phyloP scores from a whole-genome alignment of 306 rosid genomes.

The Rubus parviflorus region DNA sequence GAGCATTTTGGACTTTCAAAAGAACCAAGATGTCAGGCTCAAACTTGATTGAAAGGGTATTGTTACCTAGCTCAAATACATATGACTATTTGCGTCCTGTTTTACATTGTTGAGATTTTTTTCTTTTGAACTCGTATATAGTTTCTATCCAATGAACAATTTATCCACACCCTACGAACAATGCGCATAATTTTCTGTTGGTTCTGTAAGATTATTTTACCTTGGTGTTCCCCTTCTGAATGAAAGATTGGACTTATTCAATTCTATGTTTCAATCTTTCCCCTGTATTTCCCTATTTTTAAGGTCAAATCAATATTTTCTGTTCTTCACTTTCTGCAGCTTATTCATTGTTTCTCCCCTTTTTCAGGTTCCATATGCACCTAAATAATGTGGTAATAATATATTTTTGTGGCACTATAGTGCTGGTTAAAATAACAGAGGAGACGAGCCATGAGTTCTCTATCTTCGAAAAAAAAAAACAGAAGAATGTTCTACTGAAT shows the following conservation, averaged over 20 bases:
- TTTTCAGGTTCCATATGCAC: slow-evolving; percentile 74
- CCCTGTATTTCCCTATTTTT: not conserved
- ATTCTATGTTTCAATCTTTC: not conserved
- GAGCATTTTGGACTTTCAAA: slow-evolving; percentile 67
- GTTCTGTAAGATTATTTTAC: not conserved
- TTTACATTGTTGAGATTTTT: not conserved
- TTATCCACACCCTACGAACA: not conserved
- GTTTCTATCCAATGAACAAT: not conserved
- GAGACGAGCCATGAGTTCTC: no score
- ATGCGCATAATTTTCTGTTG: not conserved
- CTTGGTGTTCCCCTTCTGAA: not conserved
- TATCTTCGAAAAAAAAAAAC: no score
- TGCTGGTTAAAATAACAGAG: no score
- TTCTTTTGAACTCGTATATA: not conserved
- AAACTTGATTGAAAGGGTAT: slow-evolving; percentile 72
- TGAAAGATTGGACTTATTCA: not conserved
- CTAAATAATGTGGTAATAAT: not conserved
- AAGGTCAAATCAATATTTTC: not conserved
- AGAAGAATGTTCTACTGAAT: no score
- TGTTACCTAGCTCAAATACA: not conserved
- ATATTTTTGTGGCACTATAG: not conserved
- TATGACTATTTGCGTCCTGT: not conserved
- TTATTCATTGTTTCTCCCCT: slow-evolving; percentile 14
- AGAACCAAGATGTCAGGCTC: slow-evolving; percentile 82
- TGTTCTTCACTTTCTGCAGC: not conserved